Percentiles rank a stretch among this genome's conserved stretches.
These are phyloP conservation scores for Blastobotrys arbuscula DNA, from an alignment of 1,139 yeast species.

Conservation along the genomic window DNA sequence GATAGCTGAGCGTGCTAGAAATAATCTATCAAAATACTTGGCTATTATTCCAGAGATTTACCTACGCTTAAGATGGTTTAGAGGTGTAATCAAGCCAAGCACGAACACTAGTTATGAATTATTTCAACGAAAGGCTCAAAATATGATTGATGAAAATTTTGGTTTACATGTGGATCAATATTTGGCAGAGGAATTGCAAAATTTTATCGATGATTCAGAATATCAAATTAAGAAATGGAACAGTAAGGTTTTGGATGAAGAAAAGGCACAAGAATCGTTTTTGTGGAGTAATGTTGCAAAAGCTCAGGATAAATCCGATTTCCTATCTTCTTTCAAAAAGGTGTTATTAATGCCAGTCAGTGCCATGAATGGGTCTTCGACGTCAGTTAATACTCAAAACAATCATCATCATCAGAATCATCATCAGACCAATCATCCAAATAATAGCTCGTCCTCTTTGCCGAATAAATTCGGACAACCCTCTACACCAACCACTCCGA, in stretches of 20 bases:
- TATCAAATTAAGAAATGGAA: conserved; percentile 35
- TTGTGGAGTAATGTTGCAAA: conserved; percentile 41
- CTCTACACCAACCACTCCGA: conserved; percentile 10
- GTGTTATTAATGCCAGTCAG: conserved; percentile 37
- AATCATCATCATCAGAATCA: background rate
- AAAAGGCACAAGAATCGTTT: conserved; percentile 38
- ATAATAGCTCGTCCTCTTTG: background rate
- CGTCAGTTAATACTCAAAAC: conserved; percentile 8
- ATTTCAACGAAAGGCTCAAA: conserved; percentile 32
- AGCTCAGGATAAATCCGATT: conserved; percentile 42
- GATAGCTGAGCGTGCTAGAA: conserved; percentile 22
- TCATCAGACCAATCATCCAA: background rate
- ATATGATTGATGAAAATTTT: conserved; percentile 45
- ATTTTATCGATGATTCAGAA: conserved; percentile 32
- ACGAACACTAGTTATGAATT: conserved; percentile 29
- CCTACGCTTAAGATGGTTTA: conserved; percentile 21
- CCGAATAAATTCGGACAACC: background rate
- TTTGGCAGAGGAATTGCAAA: conserved; percentile 37
- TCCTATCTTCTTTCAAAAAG: conserved; percentile 51
- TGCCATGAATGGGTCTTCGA: conserved; percentile 17
- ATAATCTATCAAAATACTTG: conserved; percentile 18
- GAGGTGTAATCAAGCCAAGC: conserved; percentile 29
- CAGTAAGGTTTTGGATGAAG: conserved; percentile 31
- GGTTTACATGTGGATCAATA: conserved; percentile 40
- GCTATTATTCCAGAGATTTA: conserved; percentile 25